phyloP scores from a whole-genome alignment of 1,284 basidiomycete genomes.

The Trichosporon inkin region DNA sequence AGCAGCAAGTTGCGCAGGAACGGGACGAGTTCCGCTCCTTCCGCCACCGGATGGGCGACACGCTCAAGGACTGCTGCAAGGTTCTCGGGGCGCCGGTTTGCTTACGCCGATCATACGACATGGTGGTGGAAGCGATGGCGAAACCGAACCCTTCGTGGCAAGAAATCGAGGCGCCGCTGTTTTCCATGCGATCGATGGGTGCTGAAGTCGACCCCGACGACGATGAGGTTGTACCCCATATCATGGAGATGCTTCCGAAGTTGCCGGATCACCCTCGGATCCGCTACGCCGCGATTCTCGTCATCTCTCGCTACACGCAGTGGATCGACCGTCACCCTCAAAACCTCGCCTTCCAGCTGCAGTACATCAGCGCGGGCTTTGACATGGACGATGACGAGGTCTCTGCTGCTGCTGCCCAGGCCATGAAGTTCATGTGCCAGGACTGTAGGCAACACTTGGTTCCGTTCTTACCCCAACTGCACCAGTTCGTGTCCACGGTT shows the following conservation, averaged over 20 bases:
- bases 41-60: constrained; percentile 98
- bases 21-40: constrained; percentile 91
- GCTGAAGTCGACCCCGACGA: constrained; percentile 84
- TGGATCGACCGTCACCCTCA: constrained; percentile 90
- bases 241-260: constrained; percentile 88
- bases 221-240: constrained; percentile 80
- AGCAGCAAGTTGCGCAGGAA: constrained; percentile 74
- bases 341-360: constrained; percentile 79
- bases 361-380: constrained; percentile 90
- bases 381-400: constrained; percentile 76
- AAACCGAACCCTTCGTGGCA: constrained; percentile 68
- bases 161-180: constrained; percentile 94
- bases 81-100: constrained; percentile 86
- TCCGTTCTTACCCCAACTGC: constrained; percentile 84
- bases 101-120: constrained; percentile 71
- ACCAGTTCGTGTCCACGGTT: constrained; percentile 76
- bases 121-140: constrained; percentile 68
- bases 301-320: constrained; percentile 93
- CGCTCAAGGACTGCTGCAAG: constrained; percentile 96
- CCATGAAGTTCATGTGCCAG: constrained; percentile 93
- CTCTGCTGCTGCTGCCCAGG: constrained; percentile 89
- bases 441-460: constrained; percentile 94
- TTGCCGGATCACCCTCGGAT: constrained; percentile 88
- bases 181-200: constrained; percentile 98
- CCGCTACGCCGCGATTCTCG: constrained; percentile 90